Evolutionary conservation across 2,329 filamentous ascomycete genomes (phyloP).

Genomic region (Xylogone sp.): DNA sequence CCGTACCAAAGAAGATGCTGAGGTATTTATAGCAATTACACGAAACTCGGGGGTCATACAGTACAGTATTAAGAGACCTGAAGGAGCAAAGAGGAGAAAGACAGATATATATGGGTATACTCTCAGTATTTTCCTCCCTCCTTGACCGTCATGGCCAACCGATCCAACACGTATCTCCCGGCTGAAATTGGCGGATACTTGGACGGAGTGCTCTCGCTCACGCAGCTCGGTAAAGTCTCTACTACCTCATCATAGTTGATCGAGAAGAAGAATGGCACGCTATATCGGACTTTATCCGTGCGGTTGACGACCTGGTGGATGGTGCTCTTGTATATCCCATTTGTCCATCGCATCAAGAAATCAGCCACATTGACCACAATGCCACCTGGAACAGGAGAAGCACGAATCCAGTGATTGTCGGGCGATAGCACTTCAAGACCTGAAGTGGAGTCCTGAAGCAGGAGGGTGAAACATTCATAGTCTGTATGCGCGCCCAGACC

Average conservation of each 20-base stretch:
- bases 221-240: slow-evolving; percentile 24
- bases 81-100: no score
- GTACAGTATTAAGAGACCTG: no score
- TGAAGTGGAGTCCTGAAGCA: slow-evolving; percentile 46
- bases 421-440: slow-evolving; percentile 49
- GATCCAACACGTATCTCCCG: slow-evolving; percentile 25
- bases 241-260: slow-evolving; percentile 29
- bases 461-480: slow-evolving; percentile 52
- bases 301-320: slow-evolving; percentile 54
- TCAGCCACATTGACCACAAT: slow-evolving; percentile 51
- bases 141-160: slow-evolving; percentile 23
- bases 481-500: slow-evolving; percentile 48
- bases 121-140: slow-evolving; percentile 20
- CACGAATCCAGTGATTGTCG: slow-evolving; percentile 40
- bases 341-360: slow-evolving; percentile 46
- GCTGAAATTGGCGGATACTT: slow-evolving; percentile 26
- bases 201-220: slow-evolving; percentile 20
- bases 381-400: slow-evolving; percentile 39
- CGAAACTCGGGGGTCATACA: no score
- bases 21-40: no score
- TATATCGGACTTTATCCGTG: slow-evolving; percentile 46
- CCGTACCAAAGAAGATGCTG: no score
- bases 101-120: no score
- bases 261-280: slow-evolving; percentile 50
- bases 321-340: slow-evolving; percentile 48